phyloP scores from a whole-genome alignment of 352 stramenopile species.

The Peronospora destructor region DNA sequence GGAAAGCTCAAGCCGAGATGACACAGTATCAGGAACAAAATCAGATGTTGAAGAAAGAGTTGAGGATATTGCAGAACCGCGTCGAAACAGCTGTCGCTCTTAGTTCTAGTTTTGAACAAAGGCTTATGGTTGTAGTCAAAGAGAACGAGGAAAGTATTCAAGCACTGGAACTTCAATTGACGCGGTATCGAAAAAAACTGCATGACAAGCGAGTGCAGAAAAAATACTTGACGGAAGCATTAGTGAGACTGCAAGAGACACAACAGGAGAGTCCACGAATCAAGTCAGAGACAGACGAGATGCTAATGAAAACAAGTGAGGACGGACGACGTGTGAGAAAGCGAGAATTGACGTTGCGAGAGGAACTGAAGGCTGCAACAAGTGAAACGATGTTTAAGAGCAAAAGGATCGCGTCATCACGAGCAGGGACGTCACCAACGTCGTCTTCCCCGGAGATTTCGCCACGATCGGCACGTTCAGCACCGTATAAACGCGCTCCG shows the following conservation, averaged over 20 bases:
- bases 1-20: slow-evolving; percentile 26
- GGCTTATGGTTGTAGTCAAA: slow-evolving; percentile 33
- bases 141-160: slow-evolving; percentile 36
- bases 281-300: background rate
- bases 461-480: slow-evolving; percentile 27
- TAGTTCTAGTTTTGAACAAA: slow-evolving; percentile 48
- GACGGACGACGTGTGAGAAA: slow-evolving; percentile 22
- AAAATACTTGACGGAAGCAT: slow-evolving; percentile 43
- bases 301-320: slow-evolving; percentile 1
- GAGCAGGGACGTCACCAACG: slow-evolving; percentile 45
- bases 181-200: slow-evolving; percentile 35
- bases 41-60: slow-evolving; percentile 29
- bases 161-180: slow-evolving; percentile 32
- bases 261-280: slow-evolving; percentile 1
- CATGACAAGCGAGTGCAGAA: slow-evolving; percentile 58
- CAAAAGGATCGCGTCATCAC: slow-evolving; percentile 22
- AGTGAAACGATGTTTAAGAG: slow-evolving; percentile 24
- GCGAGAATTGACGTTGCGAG: slow-evolving; percentile 32
- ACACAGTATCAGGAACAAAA: slow-evolving; percentile 32
- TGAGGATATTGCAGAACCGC: slow-evolving; percentile 39
- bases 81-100: slow-evolving; percentile 42
- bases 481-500: slow-evolving; percentile 24
- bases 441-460: slow-evolving; percentile 49
- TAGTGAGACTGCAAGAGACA: slow-evolving; percentile 33
- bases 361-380: slow-evolving; percentile 23